phyloP scores from a whole-genome alignment of 1,284 basidiomycete species.

The Golubevia sp. region DNA sequence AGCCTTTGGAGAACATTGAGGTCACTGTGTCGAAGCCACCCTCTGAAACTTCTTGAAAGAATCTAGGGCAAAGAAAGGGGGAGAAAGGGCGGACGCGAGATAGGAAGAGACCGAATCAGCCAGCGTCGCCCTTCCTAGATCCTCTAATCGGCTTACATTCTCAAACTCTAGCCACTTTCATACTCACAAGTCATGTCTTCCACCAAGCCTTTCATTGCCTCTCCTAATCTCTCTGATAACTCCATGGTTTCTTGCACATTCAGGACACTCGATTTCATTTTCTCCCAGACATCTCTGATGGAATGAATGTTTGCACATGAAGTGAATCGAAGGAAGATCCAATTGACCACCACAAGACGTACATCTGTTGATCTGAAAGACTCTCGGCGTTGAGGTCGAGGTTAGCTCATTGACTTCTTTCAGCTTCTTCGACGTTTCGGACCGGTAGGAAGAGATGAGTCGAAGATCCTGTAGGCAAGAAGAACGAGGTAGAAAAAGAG shows the following conservation, averaged over 20 bases:
- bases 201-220: constrained; percentile 79
- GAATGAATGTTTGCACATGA: constrained; percentile 97
- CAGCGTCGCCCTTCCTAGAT: no score
- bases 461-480: constrained; percentile 72
- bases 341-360: constrained; percentile 83
- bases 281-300: constrained; percentile 85
- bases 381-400: constrained; percentile 75
- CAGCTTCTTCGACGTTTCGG: constrained; percentile 80
- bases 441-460: constrained; percentile 81
- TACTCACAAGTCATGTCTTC: constrained; percentile 89
- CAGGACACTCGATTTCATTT: constrained; percentile 83
- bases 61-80: no score
- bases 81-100: no score
- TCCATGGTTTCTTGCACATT: constrained; percentile 82
- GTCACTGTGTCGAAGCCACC: constrained; percentile 26
- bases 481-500: constrained; percentile 8
- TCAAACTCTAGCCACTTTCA: no score
- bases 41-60: constrained; percentile 19
- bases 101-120: no score
- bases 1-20: constrained; percentile 16
- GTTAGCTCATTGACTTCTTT: constrained; percentile 80
- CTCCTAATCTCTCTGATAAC: constrained; percentile 83
- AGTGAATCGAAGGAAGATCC: constrained; percentile 90
- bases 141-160: no score
- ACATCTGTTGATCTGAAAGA: constrained; percentile 93